phyloP scores from a whole-genome alignment of 2,329 filamentous ascomycete species.

The Botrytis byssoidea region DNA sequence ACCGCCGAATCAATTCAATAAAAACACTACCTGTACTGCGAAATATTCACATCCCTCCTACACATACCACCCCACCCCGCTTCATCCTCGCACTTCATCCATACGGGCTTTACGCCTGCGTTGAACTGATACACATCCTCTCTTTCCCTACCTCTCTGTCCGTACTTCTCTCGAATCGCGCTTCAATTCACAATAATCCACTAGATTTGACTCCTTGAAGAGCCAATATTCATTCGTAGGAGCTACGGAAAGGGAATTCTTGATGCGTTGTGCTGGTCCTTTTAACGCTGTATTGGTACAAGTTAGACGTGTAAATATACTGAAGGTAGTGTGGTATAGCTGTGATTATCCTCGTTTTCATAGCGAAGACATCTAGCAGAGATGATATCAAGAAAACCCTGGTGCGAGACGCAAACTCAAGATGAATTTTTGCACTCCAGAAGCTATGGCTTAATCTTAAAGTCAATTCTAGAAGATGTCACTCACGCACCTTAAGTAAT shows the following conservation, averaged over 20 bases:
- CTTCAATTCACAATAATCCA: too few species aligned
- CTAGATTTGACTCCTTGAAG: too few species aligned
- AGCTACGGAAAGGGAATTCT: too few species aligned
- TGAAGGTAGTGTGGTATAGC: not conserved
- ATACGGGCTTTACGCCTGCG: too few species aligned
- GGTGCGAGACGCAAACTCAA: not conserved
- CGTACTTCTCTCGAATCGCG: too few species aligned
- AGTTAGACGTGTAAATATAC: not conserved
- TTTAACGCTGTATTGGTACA: too few species aligned
- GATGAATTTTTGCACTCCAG: not conserved
- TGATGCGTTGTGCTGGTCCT: too few species aligned
- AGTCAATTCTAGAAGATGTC: not conserved
- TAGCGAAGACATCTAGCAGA: not conserved
- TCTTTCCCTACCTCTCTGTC: not conserved
- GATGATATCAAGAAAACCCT: not conserved
- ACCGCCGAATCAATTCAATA: not conserved
- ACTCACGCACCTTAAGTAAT: not conserved
- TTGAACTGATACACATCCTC: not conserved
- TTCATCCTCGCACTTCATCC: not conserved
- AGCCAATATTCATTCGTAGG: too few species aligned
- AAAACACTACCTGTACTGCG: too few species aligned
- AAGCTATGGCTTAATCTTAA: rapidly evolving
- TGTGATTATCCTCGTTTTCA: too few species aligned
- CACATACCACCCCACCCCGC: not conserved
- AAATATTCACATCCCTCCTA: not conserved